These are phyloP conservation scores for Cyberlindnera euphorbiae DNA, from an alignment of 805 yeast genomes.

Conservation along the genomic window DNA sequence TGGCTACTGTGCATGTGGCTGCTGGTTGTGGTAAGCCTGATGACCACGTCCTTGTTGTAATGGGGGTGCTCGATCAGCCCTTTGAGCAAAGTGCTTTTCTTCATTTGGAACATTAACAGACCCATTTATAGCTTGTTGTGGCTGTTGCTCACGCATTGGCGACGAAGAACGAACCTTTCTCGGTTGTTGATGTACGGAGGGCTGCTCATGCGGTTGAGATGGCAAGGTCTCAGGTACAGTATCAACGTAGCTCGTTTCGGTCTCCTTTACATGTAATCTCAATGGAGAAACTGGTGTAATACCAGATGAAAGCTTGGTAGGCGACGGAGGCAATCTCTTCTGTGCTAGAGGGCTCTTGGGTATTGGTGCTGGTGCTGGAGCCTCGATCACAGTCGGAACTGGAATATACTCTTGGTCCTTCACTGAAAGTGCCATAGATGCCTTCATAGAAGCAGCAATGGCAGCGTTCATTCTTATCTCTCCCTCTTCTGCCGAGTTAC, in stretches of 20 bases:
- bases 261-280: no score
- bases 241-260: no score
- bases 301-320: background rate
- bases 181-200: constrained; percentile 6
- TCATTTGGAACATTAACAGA: background rate
- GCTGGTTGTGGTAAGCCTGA: background rate
- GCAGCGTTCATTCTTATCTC: constrained; percentile 9
- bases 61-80: background rate
- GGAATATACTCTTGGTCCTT: constrained; percentile 21
- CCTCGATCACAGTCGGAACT: constrained; percentile 9
- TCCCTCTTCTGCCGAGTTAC: constrained; percentile 3
- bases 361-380: constrained; percentile 20
- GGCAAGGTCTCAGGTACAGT: no score
- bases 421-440: constrained; percentile 6
- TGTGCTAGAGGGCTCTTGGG: constrained; percentile 17
- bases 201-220: constrained; percentile 3
- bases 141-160: constrained; percentile 6
- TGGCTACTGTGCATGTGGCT: background rate
- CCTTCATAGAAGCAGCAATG: constrained; percentile 7
- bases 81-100: background rate
- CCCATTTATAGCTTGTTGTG: background rate
- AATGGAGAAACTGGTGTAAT: no score
- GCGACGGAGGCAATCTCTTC: constrained; percentile 2
- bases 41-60: background rate
- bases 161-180: constrained; percentile 13